Evolutionary conservation across 2,329 filamentous ascomycete genomes (phyloP), one percentile per base, ranked within the genome.

Genomic region (Pseudogymnoascus sp.): DNA sequence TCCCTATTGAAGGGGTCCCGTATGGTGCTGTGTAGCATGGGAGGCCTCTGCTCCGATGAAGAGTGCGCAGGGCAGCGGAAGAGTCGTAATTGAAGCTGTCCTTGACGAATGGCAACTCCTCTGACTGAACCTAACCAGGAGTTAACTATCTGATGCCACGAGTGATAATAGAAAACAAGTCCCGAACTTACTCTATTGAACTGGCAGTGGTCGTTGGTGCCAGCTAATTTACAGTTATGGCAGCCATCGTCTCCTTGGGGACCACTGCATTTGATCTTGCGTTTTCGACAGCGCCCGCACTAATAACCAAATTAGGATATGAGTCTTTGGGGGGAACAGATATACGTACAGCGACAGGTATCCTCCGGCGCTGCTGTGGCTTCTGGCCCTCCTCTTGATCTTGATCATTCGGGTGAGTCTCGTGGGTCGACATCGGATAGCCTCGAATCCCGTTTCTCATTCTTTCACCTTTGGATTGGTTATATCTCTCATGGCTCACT

Each of bases 251-350:
- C 85, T 33, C 89, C 89, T 35, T 83, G 80, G 72, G 96, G 91
- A 45, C 93, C 93, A 71, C 90, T 96, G 78, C 93, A 97, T 69
- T 91, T 88, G 70, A 97, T 97, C 80, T 97, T 97, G 64, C 93
- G 85, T 77, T 93, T 93, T 65, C 93, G 86, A 76, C 93, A 97
- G 68, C 93, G 86, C 37, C 86, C 85, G 74, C 93, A 97, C 93
- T 97, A 67, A 63, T 45, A 16, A 18, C 14, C 31, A 28, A 11
- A 9, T 35, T 4, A 58, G 18, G 41, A 45, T 18, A 40, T 21
- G 18, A 60, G 31, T 5, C 52, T 59, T 18, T 35, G 49, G n/a
- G 38, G 68, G 33, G n/a, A 31, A 23, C 61, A 70, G 62, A 49
- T 55, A 25, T 21, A 69, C 71, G 69, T 75, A 83, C 81, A 21